Conservation (phyloP, 768 basidiomycete species). For the Termitomyces bulborhizus region DNA sequence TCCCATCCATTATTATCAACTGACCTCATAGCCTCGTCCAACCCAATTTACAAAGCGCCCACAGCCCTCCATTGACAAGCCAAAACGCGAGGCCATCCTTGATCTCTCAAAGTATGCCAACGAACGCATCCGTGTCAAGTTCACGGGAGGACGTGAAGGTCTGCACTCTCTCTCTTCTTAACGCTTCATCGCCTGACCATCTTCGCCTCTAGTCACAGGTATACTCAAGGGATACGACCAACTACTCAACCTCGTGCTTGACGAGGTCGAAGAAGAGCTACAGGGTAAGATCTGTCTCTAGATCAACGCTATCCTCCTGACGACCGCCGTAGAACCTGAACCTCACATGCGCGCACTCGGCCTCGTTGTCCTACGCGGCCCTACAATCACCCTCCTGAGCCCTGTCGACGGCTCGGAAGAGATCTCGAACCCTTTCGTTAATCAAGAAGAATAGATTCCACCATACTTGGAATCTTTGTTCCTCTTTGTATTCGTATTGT, state of each 20-base stretch:
- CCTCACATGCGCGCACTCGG: conserved; percentile 65
- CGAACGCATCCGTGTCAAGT: conserved; percentile 90
- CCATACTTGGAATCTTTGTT: neutral
- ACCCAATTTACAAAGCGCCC: conserved; percentile 41
- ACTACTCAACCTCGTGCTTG: conserved; percentile 92
- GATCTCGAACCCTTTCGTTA: conserved; percentile 83
- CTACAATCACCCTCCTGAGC: conserved; percentile 89
- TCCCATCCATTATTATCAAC: conserved; percentile 26
- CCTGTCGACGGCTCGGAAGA: conserved; percentile 95
- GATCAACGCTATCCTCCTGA: neutral
- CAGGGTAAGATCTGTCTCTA: conserved; percentile 41
- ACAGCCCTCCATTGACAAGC: conserved; percentile 58
- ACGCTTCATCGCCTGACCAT: neutral
- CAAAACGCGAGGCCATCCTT: conserved; percentile 90
- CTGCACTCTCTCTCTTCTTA: neutral
- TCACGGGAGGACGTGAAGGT: conserved; percentile 98
- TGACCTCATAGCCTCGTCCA: conserved; percentile 46
- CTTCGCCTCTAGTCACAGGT: conserved; percentile 61
- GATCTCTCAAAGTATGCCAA: conserved; percentile 94
- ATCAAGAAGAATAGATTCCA: conserved; percentile 46
- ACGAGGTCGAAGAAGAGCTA: conserved; percentile 86
- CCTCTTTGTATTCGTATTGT: neutral
- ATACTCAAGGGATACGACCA: conserved; percentile 96
- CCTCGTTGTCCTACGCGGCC: conserved; percentile 86
- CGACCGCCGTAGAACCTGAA: conserved; percentile 45